Evolutionary conservation across 768 basidiomycete genomes (phyloP), one percentile per base, ranked within the genome.

Genomic region (Panus rudis): DNA sequence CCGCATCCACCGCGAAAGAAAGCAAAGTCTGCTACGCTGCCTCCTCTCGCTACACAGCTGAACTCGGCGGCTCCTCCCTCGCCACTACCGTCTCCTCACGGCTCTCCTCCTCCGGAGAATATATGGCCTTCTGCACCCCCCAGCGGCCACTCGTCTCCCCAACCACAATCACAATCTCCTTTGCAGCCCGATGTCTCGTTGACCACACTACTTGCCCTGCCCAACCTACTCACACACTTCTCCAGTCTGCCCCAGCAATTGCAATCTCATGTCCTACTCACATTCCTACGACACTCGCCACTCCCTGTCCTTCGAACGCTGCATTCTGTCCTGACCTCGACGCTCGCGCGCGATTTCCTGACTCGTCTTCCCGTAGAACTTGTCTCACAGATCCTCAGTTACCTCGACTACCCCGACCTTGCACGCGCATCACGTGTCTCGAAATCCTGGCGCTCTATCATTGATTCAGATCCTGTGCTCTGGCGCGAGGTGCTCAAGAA

Each of bases 251-350:
- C 93, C 1, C 71, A 84, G 8, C 72, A 79, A 6, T 68, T 97
- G 11, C 94, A 98, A 66, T 92, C 92, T 4, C 92, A 97, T 62
- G 80, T 96, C 55, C 78, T 98, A 42, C 80, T 97, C 54, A 91
- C 91, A 20, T 79, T 98, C 45, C 70, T 99, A 24, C 84, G 92
- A 47, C 90, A 93, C 54, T 91, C 92, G 4, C 83, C 92, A 3
- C 76, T 94, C 16, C 83, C 91, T 4, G 94, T 97, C 27, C 73
- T 99, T 21, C 85, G 94, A 40, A 87, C 86, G 1, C 65, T 98
- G 13, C 84, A 93, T 56, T 81, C 84, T 26, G 86, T 98, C 53
- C 72, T 97, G 52, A 83, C 86, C 1, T 90, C 87, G 20, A 92
- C 91, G 2, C 71, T 98, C 22, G 90, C 92, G 17, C 85, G 93